Percentiles rank a stretch among this genome's conserved stretches.
phyloP scores from a whole-genome alignment of 805 yeast genomes.

The Debaryomyces castellii region DNA sequence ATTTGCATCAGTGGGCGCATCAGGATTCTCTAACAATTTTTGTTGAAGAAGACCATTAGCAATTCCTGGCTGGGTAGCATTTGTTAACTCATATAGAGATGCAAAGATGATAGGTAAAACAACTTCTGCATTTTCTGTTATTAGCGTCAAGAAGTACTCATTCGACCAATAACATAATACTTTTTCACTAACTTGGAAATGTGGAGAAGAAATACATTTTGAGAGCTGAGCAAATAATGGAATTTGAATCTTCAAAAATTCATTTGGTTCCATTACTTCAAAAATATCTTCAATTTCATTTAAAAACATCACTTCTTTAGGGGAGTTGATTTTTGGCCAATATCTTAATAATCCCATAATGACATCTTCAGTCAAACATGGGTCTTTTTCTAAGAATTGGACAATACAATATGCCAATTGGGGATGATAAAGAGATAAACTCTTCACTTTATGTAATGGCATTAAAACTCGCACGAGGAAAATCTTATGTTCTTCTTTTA shows the following conservation, averaged over 20 bases:
- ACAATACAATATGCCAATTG: constrained; percentile 96
- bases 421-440: constrained; percentile 89
- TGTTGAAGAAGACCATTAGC: constrained; percentile 42
- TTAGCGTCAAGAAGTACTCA: constrained; percentile 85
- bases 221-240: constrained; percentile 93
- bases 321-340: constrained; percentile 96
- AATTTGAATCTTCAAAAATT: constrained; percentile 86
- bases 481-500: constrained; percentile 94
- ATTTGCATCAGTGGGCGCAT: constrained; percentile 40
- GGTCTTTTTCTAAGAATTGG: constrained; percentile 94
- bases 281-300: constrained; percentile 96
- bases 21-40: constrained; percentile 36
- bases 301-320: constrained; percentile 93
- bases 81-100: constrained; percentile 80
- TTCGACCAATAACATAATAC: constrained; percentile 93
- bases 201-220: constrained; percentile 90
- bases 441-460: constrained; percentile 90
- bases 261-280: constrained; percentile 92
- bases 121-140: constrained; percentile 89
- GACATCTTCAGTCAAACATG: constrained; percentile 90
- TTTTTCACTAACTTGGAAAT: constrained; percentile 96
- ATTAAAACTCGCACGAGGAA: constrained; percentile 82
- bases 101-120: constrained; percentile 91
- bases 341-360: constrained; percentile 86
- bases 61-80: constrained; percentile 44